Base-by-base conservation (phyloP, 1,139 yeast species). In the Debaryomycetaceae sp. region DNA sequence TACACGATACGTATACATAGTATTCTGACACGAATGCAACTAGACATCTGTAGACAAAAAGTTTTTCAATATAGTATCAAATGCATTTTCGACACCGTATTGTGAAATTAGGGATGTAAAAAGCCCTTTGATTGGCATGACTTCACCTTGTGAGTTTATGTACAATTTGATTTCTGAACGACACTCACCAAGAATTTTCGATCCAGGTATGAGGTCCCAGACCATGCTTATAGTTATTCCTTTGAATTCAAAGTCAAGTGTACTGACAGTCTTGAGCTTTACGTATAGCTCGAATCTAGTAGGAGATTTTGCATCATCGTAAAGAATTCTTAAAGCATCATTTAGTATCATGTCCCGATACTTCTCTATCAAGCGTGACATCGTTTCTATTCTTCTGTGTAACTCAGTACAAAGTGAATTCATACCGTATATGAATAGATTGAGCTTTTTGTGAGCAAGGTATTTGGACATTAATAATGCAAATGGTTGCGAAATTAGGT, bases 181-280 rank as follows among this genome's bases (percentile, higher is more conserved):
- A 50, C 72, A 65, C 14, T 60, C 62, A 5, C 68, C 74, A 0
- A 56, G 49, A 0, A 60, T 47, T 3, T 49, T 40, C 43, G 68
- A 65, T 1, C 45, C 44, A 6, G 69, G 42, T 0, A 52, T 44
- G 2, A 72, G 54, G 13, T 58, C 59, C 76, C 76, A 72, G 8
- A 41, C 43, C 9, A 72, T 37, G 39, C 48, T 24, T 2, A 59
- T 8, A 30, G 31, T 27, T 8, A 2, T 11, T 8, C 31, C 31
- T 27, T 27, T 11, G 2, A 43, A 51, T 54, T 3, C 11, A 27
- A 27, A 27, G 4, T 8, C 31, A 8, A 27, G 11, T 11, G 31
- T 8, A 11, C 11, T 27, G 31, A 27, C 11, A 11, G 31, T 27
- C 4, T 27, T 27, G 31, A 27, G 31, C 11, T 27, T 27, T 27